phyloP scores from a whole-genome alignment of 768 basidiomycete species.

The Boletellus emodensis region DNA sequence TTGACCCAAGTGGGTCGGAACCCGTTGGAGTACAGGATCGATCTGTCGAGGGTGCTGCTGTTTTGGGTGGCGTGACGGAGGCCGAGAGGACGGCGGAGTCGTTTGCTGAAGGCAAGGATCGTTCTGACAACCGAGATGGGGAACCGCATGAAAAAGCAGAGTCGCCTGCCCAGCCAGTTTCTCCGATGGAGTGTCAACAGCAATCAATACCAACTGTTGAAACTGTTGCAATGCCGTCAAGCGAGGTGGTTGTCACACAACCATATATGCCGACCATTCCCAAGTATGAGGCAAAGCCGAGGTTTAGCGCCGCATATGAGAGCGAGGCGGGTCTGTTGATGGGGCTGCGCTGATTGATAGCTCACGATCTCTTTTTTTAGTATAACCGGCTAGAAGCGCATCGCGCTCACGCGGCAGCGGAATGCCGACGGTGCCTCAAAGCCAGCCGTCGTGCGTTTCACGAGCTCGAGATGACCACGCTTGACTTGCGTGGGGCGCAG shows the following conservation, averaged over 20 bases:
- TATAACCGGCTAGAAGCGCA: constrained; percentile 36
- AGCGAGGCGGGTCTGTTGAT: constrained; percentile 21
- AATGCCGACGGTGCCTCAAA: constrained; percentile 38
- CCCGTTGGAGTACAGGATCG: constrained; percentile 2
- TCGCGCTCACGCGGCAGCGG: constrained; percentile 37
- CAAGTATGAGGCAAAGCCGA: constrained; percentile 24
- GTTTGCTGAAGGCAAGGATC: constrained; percentile 14
- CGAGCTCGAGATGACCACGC: constrained; percentile 55
- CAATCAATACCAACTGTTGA: constrained; percentile 6
- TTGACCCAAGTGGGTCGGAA: background rate
- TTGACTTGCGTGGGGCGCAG: constrained; percentile 60
- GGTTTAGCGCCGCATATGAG: constrained; percentile 26
- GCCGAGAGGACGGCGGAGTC: constrained; percentile 6
- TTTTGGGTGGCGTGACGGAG: constrained; percentile 4
- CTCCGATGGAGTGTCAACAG: constrained; percentile 8
- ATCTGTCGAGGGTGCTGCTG: background rate
- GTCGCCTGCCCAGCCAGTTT: constrained; percentile 14
- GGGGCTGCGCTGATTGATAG: background rate
- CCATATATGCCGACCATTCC: constrained; percentile 34
- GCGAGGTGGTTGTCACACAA: constrained; percentile 20
- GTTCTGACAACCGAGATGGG: constrained; percentile 12
- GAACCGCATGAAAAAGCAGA: constrained; percentile 18
- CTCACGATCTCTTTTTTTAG: constrained; percentile 11
- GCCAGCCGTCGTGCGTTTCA: constrained; percentile 48
- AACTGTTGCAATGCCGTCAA: constrained; percentile 12